Evolutionary conservation across 306 rosid species (phyloP), one percentile per base, ranked within the genome.

Genomic region (Lupinus albus): DNA sequence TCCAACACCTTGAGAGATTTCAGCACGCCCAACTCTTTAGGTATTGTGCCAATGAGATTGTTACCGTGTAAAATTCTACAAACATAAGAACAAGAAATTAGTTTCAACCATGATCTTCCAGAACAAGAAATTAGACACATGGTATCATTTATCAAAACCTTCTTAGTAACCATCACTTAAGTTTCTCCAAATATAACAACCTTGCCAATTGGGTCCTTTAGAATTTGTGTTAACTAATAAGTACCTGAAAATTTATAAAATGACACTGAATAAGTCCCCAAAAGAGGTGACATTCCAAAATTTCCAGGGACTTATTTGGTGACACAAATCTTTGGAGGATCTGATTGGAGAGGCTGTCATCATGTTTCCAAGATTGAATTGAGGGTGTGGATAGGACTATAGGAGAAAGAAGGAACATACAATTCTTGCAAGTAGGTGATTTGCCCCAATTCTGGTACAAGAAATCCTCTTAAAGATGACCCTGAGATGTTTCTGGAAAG

Each of bases 401-500:
- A 70, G 28, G 45, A 17, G 47, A 69, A 47, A 65, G 4, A 63
- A 45, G 12, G 72, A 66, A 62, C 97, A 76, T 86, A 94, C 96
- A 94, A 69, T 71, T 88, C 92, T 85, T 88, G 82, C 86, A 94
- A 81, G 79, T 15, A 79, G 77, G 80, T 82, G 67, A 94, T 84
- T 76, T 85, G 84, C 41, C 89, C 88, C 83, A 94, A 85, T 67
- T 91, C 97, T 51, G 83, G 90, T 38, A 86, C 84, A 55, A 94
- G 81, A 82, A 84, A 88, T 61, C 99, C 99, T 62, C 52, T 81
- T 38, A 94, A 33, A 11, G 87, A 85, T 49, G 89, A 84, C 55
- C 92, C 89, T 13, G 99, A 84, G 47, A 94, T 74, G 76, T 90
- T 87, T 53, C 98, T 92, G 85, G 85, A 78, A 64, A 74, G 73